Evolutionary conservation across 768 basidiomycete species (phyloP).

Genomic region (Tremella mesenterica): DNA sequence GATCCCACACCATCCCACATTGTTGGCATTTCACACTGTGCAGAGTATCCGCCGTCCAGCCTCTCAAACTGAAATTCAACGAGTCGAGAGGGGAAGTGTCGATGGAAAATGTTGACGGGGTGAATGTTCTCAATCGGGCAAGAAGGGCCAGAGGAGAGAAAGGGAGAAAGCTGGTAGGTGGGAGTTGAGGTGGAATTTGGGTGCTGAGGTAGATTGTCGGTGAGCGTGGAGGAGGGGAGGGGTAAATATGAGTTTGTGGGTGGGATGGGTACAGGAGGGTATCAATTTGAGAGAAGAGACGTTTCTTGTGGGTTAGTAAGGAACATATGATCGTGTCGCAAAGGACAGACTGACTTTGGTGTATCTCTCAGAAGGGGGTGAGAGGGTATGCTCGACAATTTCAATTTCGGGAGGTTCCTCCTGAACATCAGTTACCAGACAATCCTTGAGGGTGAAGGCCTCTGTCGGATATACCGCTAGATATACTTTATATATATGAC

Average conservation of each 20-base stretch:
- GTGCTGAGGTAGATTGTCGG: constrained; percentile 15
- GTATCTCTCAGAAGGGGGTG: constrained; percentile 3
- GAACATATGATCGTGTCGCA: no score
- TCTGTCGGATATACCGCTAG: no score
- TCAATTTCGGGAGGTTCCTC: constrained; percentile 12
- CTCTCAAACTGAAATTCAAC: constrained; percentile 9
- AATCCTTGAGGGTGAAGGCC: no score
- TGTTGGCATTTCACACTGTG: constrained; percentile 14
- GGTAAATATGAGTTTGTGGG: not conserved
- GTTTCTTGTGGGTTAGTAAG: constrained; percentile 10
- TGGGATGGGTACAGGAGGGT: constrained; percentile 11
- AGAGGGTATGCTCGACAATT: not conserved
- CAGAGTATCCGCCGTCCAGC: constrained; percentile 17
- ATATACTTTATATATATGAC: no score
- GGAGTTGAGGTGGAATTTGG: constrained; percentile 15
- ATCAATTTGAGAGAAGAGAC: constrained; percentile 17
- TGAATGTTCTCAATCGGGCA: constrained; percentile 21
- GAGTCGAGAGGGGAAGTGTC: constrained; percentile 9
- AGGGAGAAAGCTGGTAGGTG: constrained; percentile 16
- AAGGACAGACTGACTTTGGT: not conserved
- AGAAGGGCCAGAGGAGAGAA: constrained; percentile 25
- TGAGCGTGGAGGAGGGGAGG: no score
- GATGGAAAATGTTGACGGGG: not conserved
- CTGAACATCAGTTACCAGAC: not conserved
- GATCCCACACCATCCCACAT: constrained; percentile 11